Evolutionary conservation across 2,329 filamentous ascomycete species (phyloP), one percentile per base, ranked within the genome.

Genomic region (Monilinia aucupariae): DNA sequence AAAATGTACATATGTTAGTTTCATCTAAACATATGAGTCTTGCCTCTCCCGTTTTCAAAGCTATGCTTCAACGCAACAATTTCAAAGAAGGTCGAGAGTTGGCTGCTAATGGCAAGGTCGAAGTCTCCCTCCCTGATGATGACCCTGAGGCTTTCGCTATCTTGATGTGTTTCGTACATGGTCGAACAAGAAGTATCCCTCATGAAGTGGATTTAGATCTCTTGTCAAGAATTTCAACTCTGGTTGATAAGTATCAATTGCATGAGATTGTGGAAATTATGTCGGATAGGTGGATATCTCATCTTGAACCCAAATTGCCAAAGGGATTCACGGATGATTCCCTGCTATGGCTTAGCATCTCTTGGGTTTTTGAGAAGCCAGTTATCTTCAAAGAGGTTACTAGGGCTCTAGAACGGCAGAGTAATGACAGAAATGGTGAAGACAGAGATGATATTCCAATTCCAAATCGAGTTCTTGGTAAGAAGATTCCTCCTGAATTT

Each of bases 231-330:
- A 61, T 55, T n/a, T 61, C 49, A 30, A 61, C 59, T 22, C n/a
- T 61, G 10, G 59, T 61, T 7, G 59, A 61, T 32, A 61, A 61
- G 49, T 61, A 55, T 61, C 59, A 61, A 47, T 37, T 61, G 27
- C 59, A 55, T 37, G 59, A 61, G 49, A 49, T 54, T 4, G 59
- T 55, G 25, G 59, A 61, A 25, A 48, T 55, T 32, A 55, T 61
- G 30, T 54, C 59, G 32, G 49, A 55, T 47, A 32, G 50, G 15
- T 61, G 49, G 59, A 37, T 61, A 34, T 54, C 49, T 13, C 45
- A 37, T n/a, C 59, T 61, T 25, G 49, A 47, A 47, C 22, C 20
- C 17, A 1, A 45, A 43, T 27, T 47, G 9, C 59, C 39, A 2
- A 15, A 61, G n/a, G 30, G 27, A 47, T 20, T 47, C 4, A 61